These are phyloP conservation scores for Blastocystis sp. DNA, from an alignment of 352 stramenopile species.

Conservation along the genomic window DNA sequence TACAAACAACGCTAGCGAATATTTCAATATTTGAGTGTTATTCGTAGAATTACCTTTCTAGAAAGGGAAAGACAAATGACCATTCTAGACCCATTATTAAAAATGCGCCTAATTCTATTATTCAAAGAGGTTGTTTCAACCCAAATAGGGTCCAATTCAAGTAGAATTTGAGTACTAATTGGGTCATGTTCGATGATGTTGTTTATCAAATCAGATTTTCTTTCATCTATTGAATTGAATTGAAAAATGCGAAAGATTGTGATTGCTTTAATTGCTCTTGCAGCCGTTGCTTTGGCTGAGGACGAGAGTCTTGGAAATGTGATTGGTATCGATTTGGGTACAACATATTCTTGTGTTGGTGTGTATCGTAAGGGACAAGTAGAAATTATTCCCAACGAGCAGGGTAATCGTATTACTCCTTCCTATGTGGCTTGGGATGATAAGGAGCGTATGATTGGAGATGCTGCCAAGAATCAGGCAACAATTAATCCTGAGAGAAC, in stretches of 20 bases:
- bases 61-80: too few species aligned
- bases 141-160: too few species aligned
- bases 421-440: slow-evolving; percentile 93
- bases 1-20: too few species aligned
- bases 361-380: slow-evolving; percentile 87
- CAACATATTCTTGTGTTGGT: slow-evolving; percentile 89
- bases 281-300: slow-evolving; percentile 3
- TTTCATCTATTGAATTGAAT: slow-evolving; percentile 40
- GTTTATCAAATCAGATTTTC: slow-evolving; percentile 39
- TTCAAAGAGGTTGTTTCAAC: too few species aligned
- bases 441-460: slow-evolving; percentile 91
- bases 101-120: too few species aligned
- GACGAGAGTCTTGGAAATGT: slow-evolving; percentile 69
- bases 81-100: too few species aligned
- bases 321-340: slow-evolving; percentile 92
- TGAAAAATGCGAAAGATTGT: slow-evolving; percentile 48
- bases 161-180: too few species aligned
- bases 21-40: too few species aligned
- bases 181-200: slow-evolving; percentile 62
- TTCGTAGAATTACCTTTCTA: too few species aligned
- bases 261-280: slow-evolving; percentile 45
- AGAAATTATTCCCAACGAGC: slow-evolving; percentile 92
- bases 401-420: slow-evolving; percentile 96
- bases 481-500: slow-evolving; percentile 98
- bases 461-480: slow-evolving; percentile 97